Evolutionary conservation across 2,329 filamentous ascomycete genomes (phyloP).

Genomic region (Microdochium trichocladiopsis): DNA sequence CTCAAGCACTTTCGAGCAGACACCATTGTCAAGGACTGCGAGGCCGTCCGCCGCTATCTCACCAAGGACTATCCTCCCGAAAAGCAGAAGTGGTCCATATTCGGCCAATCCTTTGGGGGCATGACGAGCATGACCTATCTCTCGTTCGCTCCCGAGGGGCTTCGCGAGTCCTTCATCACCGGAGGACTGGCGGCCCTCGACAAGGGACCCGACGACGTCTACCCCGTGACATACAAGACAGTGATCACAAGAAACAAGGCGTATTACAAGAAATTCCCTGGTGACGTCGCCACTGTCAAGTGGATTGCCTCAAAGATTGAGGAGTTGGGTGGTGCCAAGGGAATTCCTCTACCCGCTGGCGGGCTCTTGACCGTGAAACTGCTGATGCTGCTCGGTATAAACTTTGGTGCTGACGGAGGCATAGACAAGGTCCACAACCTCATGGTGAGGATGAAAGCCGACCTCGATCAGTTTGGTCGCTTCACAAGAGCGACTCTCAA

Average conservation of each 20-base stretch:
- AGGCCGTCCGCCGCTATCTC: slow-evolving; percentile 72
- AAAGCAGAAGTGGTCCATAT: slow-evolving; percentile 73
- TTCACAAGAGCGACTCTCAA: slow-evolving; percentile 66
- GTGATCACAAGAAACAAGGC: slow-evolving; percentile 64
- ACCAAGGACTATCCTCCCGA: slow-evolving; percentile 62
- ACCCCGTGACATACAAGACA: slow-evolving; percentile 63
- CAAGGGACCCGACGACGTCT: slow-evolving; percentile 66
- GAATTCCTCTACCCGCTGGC: slow-evolving; percentile 60
- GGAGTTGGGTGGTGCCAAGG: slow-evolving; percentile 38
- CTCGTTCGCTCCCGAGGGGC: slow-evolving; percentile 67
- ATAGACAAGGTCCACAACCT: slow-evolving; percentile 69
- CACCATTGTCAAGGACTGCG: slow-evolving; percentile 82
- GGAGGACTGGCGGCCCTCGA: slow-evolving; percentile 78
- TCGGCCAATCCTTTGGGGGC: slow-evolving; percentile 89
- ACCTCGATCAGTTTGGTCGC: slow-evolving; percentile 70
- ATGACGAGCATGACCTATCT: slow-evolving; percentile 82
- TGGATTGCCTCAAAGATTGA: slow-evolving; percentile 59
- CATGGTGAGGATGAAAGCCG: slow-evolving; percentile 62
- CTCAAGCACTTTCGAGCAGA: slow-evolving; percentile 83
- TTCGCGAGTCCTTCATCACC: slow-evolving; percentile 77
- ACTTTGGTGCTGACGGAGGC: slow-evolving; percentile 73
- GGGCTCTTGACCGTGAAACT: slow-evolving; percentile 65
- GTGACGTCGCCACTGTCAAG: slow-evolving; percentile 65
- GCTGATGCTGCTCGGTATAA: slow-evolving; percentile 70
- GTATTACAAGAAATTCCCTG: slow-evolving; percentile 82